Percentiles rank a stretch among this genome's conserved stretches.
Evolutionary conservation across 1,284 basidiomycete species (phyloP).

Genomic region (Puccinia triticina): DNA sequence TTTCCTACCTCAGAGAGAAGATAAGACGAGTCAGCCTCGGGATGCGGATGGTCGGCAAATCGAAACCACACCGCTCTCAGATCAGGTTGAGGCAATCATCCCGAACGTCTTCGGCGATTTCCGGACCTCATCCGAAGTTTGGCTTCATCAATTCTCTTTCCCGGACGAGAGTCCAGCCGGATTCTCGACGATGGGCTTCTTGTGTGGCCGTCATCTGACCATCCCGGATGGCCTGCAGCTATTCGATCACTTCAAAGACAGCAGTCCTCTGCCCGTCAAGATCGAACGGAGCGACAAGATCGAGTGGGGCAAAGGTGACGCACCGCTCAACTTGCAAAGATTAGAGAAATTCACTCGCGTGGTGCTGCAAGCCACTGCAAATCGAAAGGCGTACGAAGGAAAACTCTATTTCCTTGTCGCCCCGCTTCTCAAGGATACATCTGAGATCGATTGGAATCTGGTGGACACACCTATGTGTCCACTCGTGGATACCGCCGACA

Average conservation of each 20-base stretch:
- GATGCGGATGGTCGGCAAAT: slow-evolving; percentile 51
- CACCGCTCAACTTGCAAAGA: not conserved
- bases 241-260: slow-evolving; percentile 1
- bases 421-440: slow-evolving; percentile 3
- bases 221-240: slow-evolving; percentile 16
- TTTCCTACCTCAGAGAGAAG: slow-evolving; percentile 68
- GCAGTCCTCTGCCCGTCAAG: not conserved
- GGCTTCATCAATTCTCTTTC: slow-evolving; percentile 32
- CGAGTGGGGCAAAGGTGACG: not conserved
- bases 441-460: slow-evolving; percentile 47
- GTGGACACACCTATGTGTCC: slow-evolving; percentile 13
- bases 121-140: slow-evolving; percentile 1
- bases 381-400: slow-evolving; percentile 34
- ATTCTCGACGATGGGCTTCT: slow-evolving; percentile 15
- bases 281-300: slow-evolving; percentile 2
- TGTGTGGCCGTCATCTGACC: slow-evolving; percentile 22
- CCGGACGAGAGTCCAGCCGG: not conserved
- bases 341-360: slow-evolving; percentile 37
- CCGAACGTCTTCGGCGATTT: slow-evolving; percentile 45
- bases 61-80: slow-evolving; percentile 9
- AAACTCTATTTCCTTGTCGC: slow-evolving; percentile 39
- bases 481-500: slow-evolving; percentile 12
- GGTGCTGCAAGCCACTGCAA: slow-evolving; percentile 40
- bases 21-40: slow-evolving; percentile 54
- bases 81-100: slow-evolving; percentile 30